phyloP scores from a whole-genome alignment of 106 monocot genomes.

The Triglochin maritima region DNA sequence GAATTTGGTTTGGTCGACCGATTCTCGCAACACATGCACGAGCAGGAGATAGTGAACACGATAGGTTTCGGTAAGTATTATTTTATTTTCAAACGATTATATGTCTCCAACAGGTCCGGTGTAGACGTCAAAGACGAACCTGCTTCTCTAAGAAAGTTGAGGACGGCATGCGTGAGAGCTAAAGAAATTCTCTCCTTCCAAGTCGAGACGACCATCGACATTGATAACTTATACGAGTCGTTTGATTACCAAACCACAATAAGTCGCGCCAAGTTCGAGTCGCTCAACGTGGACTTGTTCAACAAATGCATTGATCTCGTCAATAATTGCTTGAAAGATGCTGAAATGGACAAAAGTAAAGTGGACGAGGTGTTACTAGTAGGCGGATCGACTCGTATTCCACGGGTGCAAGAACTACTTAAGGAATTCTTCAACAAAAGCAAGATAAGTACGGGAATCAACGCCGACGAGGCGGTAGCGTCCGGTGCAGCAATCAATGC shows the following conservation, averaged over 20 bases:
- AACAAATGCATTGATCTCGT: conserved; percentile 50
- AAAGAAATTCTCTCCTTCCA: conserved; percentile 12
- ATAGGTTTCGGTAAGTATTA: no score
- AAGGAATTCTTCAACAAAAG: conserved; percentile 28
- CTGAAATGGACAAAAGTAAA: conserved; percentile 3
- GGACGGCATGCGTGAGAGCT: conserved; percentile 17
- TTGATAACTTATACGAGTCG: conserved; percentile 9
- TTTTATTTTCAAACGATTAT: no score
- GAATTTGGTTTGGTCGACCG: no score
- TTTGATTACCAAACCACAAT: conserved; percentile 14
- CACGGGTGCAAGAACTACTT: conserved; percentile 45
- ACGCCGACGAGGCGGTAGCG: conserved; percentile 18
- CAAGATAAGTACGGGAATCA: conserved; percentile 23
- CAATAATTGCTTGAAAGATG: conserved; percentile 46
- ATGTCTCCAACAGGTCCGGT: no score
- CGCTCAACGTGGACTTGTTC: conserved; percentile 36
- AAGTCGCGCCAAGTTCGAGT: conserved; percentile 12
- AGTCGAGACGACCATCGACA: conserved; percentile 10
- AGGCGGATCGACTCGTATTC: conserved; percentile 22
- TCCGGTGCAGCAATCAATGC: conserved; percentile 19
- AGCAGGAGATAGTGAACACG: no score
- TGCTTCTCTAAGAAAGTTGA: conserved; percentile 33
- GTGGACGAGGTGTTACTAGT: conserved; percentile 21
- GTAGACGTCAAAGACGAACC: conserved; percentile 7
- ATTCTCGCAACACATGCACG: no score